A percentile compares a stretch with the other conserved stretches of the same genome.
Evolutionary conservation across 1,284 basidiomycete genomes (phyloP).

Genomic region (Malassezia obtusa): DNA sequence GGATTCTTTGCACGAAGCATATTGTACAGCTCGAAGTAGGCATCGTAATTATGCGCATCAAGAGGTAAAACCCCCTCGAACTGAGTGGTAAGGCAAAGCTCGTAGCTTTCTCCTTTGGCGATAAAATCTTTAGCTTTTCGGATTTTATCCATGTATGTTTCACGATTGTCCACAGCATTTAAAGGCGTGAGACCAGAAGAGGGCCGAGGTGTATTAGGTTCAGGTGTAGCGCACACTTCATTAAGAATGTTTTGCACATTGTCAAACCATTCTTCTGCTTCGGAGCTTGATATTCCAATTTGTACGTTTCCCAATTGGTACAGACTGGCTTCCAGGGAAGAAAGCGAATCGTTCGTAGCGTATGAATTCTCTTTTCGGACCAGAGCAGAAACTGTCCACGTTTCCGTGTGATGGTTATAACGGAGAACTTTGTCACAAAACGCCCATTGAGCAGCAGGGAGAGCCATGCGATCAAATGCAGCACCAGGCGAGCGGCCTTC

Average conservation of each 20-base stretch:
- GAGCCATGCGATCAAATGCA: constrained; percentile 7
- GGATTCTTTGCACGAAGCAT: constrained; percentile 61
- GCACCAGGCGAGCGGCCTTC: background rate
- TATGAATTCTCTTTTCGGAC: background rate
- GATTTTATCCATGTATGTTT: constrained; percentile 63
- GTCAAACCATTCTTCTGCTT: constrained; percentile 14
- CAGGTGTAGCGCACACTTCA: background rate
- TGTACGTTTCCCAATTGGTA: background rate
- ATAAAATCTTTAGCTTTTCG: constrained; percentile 65
- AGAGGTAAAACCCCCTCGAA: constrained; percentile 48
- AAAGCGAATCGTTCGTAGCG: background rate
- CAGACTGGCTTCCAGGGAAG: background rate
- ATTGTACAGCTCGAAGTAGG: constrained; percentile 37
- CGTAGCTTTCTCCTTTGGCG: constrained; percentile 82
- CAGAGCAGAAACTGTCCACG: constrained; percentile 51
- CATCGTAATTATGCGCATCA: background rate
- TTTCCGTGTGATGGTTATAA: constrained; percentile 41
- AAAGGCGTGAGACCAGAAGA: constrained; percentile 1
- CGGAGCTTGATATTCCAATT: background rate
- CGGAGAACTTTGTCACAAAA: constrained; percentile 50
- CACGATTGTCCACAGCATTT: constrained; percentile 17
- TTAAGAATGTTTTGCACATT: background rate
- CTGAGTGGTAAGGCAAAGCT: constrained; percentile 80
- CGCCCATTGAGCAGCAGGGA: constrained; percentile 48
- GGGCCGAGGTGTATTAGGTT: background rate